Conservation (phyloP, 768 basidiomycete genomes). For the Rhodotorula graminis region DNA sequence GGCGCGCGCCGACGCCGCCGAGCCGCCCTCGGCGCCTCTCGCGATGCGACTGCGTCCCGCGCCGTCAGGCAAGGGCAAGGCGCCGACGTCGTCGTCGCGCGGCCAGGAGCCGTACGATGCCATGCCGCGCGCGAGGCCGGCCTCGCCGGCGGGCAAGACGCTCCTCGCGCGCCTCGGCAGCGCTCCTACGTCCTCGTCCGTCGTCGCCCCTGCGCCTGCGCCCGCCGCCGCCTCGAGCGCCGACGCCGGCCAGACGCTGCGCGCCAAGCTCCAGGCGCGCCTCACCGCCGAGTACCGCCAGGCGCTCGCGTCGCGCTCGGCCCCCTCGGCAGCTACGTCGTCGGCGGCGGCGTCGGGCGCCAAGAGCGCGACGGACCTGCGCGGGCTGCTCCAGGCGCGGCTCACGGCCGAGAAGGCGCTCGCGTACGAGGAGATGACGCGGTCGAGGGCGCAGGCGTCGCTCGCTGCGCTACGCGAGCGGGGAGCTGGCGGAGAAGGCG, state of each 20-base stretch:
- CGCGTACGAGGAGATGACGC: constrained; percentile 19
- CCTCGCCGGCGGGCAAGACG: background rate
- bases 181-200: background rate
- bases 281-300: constrained; percentile 34
- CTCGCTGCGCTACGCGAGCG: background rate
- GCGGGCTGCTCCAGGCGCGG: constrained; percentile 6
- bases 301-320: constrained; percentile 1
- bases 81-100: background rate
- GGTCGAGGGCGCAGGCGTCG: background rate
- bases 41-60: no score
- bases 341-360: background rate
- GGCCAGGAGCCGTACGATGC: constrained; percentile 21
- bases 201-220: background rate
- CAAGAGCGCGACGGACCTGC: background rate
- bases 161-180: constrained; percentile 11
- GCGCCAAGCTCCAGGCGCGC: constrained; percentile 22
- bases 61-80: background rate
- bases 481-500: background rate
- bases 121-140: background rate
- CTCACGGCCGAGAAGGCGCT: constrained; percentile 24
- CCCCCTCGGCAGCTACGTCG: no score
- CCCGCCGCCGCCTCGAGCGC: background rate
- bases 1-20: background rate
- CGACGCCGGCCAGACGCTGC: background rate
- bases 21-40: background rate